Conservation (phyloP, 1,284 basidiomycete species). For the Papiliotrema fonsecae region DNA sequence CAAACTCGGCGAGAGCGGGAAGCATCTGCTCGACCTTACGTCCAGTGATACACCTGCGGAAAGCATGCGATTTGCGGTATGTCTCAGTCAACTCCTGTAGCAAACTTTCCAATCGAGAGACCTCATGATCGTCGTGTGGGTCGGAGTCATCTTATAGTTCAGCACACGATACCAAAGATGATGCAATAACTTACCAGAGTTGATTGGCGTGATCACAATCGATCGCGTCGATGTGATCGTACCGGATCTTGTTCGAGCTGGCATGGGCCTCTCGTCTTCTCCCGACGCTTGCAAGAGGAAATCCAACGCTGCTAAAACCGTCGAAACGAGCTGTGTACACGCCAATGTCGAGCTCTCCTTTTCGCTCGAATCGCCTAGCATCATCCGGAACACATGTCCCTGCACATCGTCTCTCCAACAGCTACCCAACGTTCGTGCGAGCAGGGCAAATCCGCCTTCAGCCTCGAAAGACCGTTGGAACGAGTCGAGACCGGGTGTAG, state of each 20-base stretch:
- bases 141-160: no score
- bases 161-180: no score
- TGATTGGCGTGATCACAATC: conserved; percentile 15
- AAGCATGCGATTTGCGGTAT: conserved; percentile 27
- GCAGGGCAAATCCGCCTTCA: conserved; percentile 44
- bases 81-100: conserved; percentile 27
- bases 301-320: conserved; percentile 36
- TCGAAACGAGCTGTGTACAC: conserved; percentile 27
- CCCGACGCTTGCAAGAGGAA: conserved; percentile 28
- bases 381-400: conserved; percentile 23
- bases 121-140: no score
- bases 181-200: conserved; percentile 10
- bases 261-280: conserved; percentile 21
- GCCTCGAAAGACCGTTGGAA: conserved; percentile 45
- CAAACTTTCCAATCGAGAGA: conserved; percentile 23
- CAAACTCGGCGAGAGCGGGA: conserved; percentile 43
- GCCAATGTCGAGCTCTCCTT: conserved; percentile 13
- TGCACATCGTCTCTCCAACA: conserved; percentile 40
- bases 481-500: conserved; percentile 31
- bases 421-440: conserved; percentile 31
- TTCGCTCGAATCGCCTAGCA: conserved; percentile 18
- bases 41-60: conserved; percentile 29
- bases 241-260: conserved; percentile 20
- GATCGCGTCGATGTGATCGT: conserved; percentile 27
- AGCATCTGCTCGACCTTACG: conserved; percentile 40